A percentile compares a stretch with the other conserved stretches of the same genome.
Conservation (phyloP, 139 green algal genomes). For the Tetradesmus lagerheimii region DNA sequence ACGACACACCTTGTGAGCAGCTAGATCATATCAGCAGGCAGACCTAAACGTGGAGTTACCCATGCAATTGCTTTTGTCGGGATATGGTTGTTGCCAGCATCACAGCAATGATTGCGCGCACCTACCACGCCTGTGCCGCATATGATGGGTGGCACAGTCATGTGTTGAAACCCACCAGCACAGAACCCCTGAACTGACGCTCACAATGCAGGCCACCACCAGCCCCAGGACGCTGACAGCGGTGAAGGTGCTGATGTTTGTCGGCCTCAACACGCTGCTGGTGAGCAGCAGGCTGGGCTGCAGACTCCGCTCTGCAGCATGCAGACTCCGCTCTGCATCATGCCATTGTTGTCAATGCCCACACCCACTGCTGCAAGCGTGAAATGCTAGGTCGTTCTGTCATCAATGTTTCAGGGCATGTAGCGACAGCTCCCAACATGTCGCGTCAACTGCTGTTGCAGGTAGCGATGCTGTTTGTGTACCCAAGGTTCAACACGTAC, state of each 20-base stretch:
- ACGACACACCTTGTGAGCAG: not conserved
- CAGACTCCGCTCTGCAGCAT: not conserved
- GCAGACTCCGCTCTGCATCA: not conserved
- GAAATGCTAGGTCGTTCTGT: not conserved
- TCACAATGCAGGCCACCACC: slow-evolving; percentile 25
- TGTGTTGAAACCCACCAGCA: no score
- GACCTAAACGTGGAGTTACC: no score
- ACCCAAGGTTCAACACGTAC: slow-evolving; percentile 37
- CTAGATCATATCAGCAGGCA: not conserved
- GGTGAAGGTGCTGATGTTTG: slow-evolving; percentile 39
- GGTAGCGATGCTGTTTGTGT: slow-evolving; percentile 35
- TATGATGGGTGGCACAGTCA: no score
- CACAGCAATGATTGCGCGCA: no score
- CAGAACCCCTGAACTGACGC: no score
- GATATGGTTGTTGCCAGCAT: no score
- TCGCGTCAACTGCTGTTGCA: not conserved
- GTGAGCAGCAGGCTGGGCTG: slow-evolving; percentile 7
- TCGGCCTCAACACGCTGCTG: slow-evolving; percentile 41
- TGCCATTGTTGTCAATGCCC: not conserved
- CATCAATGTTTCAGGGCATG: no score
- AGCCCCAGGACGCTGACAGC: not conserved
- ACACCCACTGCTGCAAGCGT: not conserved
- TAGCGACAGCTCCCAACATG: no score
- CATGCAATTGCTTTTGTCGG: no score
- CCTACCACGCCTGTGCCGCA: no score